Evolutionary conservation across 768 basidiomycete genomes (phyloP).

Genomic region (Xerocomus potaroensis): DNA sequence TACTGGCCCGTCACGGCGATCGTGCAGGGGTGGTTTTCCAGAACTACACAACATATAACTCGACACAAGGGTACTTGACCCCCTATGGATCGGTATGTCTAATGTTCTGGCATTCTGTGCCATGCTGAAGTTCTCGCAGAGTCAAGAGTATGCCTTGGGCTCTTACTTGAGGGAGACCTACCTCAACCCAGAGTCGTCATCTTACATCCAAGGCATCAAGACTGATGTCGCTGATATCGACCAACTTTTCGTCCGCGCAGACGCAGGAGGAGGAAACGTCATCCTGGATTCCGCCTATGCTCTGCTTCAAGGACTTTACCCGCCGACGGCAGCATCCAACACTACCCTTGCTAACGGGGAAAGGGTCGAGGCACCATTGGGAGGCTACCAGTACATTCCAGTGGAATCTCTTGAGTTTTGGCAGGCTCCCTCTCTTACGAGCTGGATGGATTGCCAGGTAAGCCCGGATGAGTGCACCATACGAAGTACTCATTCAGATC

Average conservation of each 20-base stretch:
- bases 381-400: conserved; percentile 83
- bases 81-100: conserved; percentile 64
- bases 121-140: conserved; percentile 2
- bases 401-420: conserved; percentile 53
- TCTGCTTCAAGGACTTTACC: conserved; percentile 79
- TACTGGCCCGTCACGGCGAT: conserved; percentile 76
- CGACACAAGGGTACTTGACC: conserved; percentile 60
- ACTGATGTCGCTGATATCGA: conserved; percentile 62
- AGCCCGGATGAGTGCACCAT: not conserved
- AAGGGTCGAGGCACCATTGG: conserved; percentile 66
- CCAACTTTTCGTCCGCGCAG: conserved; percentile 71
- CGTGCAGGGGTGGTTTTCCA: conserved; percentile 58
- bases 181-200: conserved; percentile 55
- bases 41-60: conserved; percentile 66
- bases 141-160: conserved; percentile 63
- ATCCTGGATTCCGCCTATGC: conserved; percentile 84
- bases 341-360: conserved; percentile 72
- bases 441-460: conserved; percentile 64
- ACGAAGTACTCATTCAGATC: not conserved
- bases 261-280: conserved; percentile 73
- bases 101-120: not conserved
- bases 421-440: conserved; percentile 61
- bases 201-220: conserved; percentile 63
- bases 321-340: conserved; percentile 61
- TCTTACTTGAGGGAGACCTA: conserved; percentile 56